Evolutionary conservation across 2,329 filamentous ascomycete species (phyloP), one percentile per base, ranked within the genome.

Genomic region (Colletotrichum destructivum): DNA sequence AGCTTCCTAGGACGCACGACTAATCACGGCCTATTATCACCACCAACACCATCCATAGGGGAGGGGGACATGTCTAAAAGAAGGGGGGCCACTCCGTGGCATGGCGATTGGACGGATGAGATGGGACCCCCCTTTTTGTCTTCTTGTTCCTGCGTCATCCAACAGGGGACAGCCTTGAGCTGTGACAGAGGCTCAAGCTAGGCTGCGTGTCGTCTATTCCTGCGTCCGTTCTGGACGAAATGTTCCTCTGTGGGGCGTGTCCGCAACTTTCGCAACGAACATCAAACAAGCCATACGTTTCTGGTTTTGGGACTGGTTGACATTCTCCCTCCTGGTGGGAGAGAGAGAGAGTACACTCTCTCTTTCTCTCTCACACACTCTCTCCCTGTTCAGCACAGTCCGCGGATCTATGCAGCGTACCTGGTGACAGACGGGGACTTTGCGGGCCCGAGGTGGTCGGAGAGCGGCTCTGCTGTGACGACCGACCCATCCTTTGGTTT

Each of bases 221-320:
- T 69, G 69, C 69, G 7, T 31, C 31, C 4, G 31, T 31, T 69
- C 68, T 40, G 40, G 69, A 71, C 46, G 64, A 69, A 68, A 67
- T 57, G 49, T 23, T 23, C n/a, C 51, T 15, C 44, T 7, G 11
- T 15, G 11, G 40, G 67, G 69, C 15, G 38, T 35, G 65, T 60
- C 35, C 57, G 51, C 69, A 52, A 54, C 52, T 69, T 31, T 61
- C 64, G 69, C 64, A 69, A 69, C 69, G 64, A 60, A 54, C 51
- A 63, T 71, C 69, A 71, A 71, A 71, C 69, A 63, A 52, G 57
- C 69, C 69, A 71, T 59, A 63, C 69, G 69, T 71, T 71, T 71
- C 69, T 69, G 59, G 16, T 69, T 31, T 31, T 31, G 31, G 64
- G 62, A 2, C 64, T 69, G 64, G 59, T 62, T 71, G 44, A 52